Percentiles rank a stretch among this genome's conserved stretches.
Evolutionary conservation across 2,329 filamentous ascomycete species (phyloP).

Genomic region (Bimuria novae-zelandiae): DNA sequence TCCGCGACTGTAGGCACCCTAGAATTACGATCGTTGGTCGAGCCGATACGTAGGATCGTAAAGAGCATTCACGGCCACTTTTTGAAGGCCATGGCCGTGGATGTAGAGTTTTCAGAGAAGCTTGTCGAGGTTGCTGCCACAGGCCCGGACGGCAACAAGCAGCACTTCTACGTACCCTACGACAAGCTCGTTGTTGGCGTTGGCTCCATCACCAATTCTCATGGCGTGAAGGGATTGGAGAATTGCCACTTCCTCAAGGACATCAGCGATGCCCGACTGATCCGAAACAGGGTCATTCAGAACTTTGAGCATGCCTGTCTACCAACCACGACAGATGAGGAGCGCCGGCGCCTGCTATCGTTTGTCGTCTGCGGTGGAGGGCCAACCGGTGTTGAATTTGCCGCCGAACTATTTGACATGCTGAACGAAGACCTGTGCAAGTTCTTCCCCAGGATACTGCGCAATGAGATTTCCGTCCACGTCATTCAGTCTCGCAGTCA

Average conservation of each 20-base stretch:
- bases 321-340: constrained; percentile 88
- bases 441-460: constrained; percentile 85
- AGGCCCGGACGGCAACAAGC: constrained; percentile 71
- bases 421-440: constrained; percentile 89
- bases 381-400: constrained; percentile 96
- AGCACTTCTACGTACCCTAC: constrained; percentile 91
- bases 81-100: constrained; percentile 81
- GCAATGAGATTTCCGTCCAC: constrained; percentile 97
- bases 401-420: constrained; percentile 93
- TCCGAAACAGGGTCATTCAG: constrained; percentile 83
- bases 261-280: constrained; percentile 86
- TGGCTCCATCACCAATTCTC: constrained; percentile 89
- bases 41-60: constrained; percentile 87
- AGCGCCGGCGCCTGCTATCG: constrained; percentile 83
- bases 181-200: constrained; percentile 95
- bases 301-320: constrained; percentile 91
- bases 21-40: constrained; percentile 86
- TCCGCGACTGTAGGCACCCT: constrained; percentile 96
- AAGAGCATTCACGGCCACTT: constrained; percentile 82
- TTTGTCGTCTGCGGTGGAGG: constrained; percentile 97
- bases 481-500: constrained; percentile 93
- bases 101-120: constrained; percentile 90
- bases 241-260: constrained; percentile 95
- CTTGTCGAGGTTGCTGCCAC: constrained; percentile 82
- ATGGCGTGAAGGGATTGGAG: constrained; percentile 93